Percentiles rank a stretch among this genome's conserved stretches.
These are phyloP conservation scores for Apiotrichum laibachii DNA, from an alignment of 1,284 basidiomycete species.

Conservation along the genomic window DNA sequence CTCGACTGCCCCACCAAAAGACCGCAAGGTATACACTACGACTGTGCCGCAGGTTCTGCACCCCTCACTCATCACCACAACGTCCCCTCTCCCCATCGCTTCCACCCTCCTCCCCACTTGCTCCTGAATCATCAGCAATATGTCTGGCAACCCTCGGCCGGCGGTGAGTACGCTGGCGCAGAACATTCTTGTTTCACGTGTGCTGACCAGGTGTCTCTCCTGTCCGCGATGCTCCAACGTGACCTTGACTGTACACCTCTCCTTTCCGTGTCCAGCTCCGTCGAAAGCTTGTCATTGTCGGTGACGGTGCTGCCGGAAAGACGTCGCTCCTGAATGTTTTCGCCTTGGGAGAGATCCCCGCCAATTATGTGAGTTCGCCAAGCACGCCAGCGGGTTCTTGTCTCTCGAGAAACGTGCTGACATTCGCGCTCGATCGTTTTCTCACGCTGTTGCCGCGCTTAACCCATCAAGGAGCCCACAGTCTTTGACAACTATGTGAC, in stretches of 20 bases:
- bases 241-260: background rate
- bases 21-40: too few relatives aligned
- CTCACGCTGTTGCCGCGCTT: background rate
- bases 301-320: conserved; percentile 69
- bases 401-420: background rate
- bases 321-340: conserved; percentile 60
- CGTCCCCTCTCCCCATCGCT: too few relatives aligned
- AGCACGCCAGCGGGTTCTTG: background rate
- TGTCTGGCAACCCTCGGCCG: too few relatives aligned
- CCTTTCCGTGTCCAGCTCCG: conserved; percentile 29
- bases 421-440: background rate
- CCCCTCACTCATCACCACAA: too few relatives aligned
- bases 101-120: too few relatives aligned
- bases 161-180: too few relatives aligned
- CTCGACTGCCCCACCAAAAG: too few relatives aligned
- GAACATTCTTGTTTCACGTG: too few relatives aligned
- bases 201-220: background rate
- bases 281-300: conserved; percentile 67
- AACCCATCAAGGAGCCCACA: conserved; percentile 54
- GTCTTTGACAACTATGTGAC: conserved; percentile 99
- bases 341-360: conserved; percentile 93
- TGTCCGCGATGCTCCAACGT: background rate
- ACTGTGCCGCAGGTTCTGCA: too few relatives aligned
- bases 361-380: conserved; percentile 69
- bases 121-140: too few relatives aligned